phyloP scores from a whole-genome alignment of 2,329 filamentous ascomycete species.

The Lasiodiplodia sp. region DNA sequence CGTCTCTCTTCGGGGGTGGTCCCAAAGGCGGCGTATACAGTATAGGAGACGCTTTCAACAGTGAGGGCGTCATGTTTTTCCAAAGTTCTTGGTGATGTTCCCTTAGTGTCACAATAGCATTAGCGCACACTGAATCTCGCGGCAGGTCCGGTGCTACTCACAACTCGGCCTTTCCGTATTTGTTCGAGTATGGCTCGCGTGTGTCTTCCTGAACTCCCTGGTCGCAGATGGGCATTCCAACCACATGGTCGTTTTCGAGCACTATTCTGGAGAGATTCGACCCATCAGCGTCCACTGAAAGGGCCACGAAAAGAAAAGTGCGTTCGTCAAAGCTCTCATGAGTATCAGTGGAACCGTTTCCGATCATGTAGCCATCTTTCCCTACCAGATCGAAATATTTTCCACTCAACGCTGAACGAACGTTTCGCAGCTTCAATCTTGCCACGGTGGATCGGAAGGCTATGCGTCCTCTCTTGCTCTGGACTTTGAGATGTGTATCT shows the following conservation, averaged over 20 bases:
- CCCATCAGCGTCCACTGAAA: not conserved
- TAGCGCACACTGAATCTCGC: not conserved
- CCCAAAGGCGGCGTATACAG: not conserved
- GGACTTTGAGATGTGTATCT: not conserved
- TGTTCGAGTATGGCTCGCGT: not conserved
- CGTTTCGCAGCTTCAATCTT: not conserved
- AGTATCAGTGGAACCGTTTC: not conserved
- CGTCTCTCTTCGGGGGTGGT: not conserved
- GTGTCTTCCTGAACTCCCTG: not conserved
- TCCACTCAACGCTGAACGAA: not conserved
- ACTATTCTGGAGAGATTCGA: not conserved
- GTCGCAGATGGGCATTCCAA: not conserved
- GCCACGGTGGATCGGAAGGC: not conserved
- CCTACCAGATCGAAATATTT: not conserved
- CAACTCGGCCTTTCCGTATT: not conserved
- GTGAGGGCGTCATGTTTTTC: not conserved
- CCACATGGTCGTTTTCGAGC: not conserved
- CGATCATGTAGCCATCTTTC: not conserved
- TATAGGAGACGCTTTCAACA: not conserved
- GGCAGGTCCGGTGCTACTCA: not conserved
- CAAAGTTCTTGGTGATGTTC: not conserved
- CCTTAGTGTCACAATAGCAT: not conserved
- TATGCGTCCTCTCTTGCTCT: not conserved
- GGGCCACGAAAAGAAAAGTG: not conserved
- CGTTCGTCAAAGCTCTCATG: not conserved